These are phyloP conservation scores for Calonectria crousiana DNA, from an alignment of 2,329 filamentous ascomycete species.

Conservation along the genomic window DNA sequence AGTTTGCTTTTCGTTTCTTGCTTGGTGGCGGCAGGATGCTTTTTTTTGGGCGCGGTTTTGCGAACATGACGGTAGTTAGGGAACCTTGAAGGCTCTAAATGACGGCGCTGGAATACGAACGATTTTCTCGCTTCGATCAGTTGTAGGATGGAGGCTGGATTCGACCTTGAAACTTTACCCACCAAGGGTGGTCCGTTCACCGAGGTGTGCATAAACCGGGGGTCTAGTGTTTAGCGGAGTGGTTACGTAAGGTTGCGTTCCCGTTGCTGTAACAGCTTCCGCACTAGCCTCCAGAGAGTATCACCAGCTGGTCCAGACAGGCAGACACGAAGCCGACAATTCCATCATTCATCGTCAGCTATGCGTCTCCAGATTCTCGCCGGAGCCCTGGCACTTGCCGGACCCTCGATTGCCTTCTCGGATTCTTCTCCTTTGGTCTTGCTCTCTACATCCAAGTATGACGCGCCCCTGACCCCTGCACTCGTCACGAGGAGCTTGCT, in stretches of 20 bases:
- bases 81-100: background rate
- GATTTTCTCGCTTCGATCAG: background rate
- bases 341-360: slow-evolving; percentile 43
- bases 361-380: slow-evolving; percentile 69
- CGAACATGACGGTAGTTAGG: slow-evolving; percentile 58
- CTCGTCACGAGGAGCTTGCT: slow-evolving; percentile 37
- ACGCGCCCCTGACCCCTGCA: slow-evolving; percentile 25
- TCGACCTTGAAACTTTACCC: slow-evolving; percentile 40
- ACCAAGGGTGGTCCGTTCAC: slow-evolving; percentile 29
- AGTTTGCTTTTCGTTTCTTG: slow-evolving; percentile 75
- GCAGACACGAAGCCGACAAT: slow-evolving; percentile 39
- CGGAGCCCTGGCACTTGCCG: slow-evolving; percentile 66
- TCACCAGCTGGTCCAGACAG: slow-evolving; percentile 44
- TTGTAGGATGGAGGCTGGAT: slow-evolving; percentile 27
- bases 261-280: slow-evolving; percentile 40
- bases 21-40: slow-evolving; percentile 66
- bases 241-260: slow-evolving; percentile 45
- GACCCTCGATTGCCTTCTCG: slow-evolving; percentile 77
- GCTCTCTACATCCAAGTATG: slow-evolving; percentile 86
- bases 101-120: background rate
- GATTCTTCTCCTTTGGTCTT: slow-evolving; percentile 92
- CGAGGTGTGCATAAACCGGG: slow-evolving; percentile 44
- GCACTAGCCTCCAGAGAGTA: slow-evolving; percentile 29
- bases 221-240: slow-evolving; percentile 30
- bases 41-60: slow-evolving; percentile 70